A percentile compares a stretch with the other conserved stretches of the same genome.
These are phyloP conservation scores for Cynanchum wilfordii DNA, from an alignment of 257 asterid genomes.

Conservation along the genomic window DNA sequence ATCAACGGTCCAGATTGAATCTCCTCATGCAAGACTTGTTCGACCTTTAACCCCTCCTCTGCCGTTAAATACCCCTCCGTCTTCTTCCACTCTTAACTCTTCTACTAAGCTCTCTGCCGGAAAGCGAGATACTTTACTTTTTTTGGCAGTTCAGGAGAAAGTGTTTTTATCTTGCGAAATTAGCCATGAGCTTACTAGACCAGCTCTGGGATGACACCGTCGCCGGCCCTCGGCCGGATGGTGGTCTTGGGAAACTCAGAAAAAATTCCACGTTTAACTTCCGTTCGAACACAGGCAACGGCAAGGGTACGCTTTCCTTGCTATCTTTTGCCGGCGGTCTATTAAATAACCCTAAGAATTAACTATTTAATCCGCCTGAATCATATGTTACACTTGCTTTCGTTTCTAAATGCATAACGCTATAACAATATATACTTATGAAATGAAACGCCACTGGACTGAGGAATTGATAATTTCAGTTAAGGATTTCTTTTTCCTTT, in stretches of 20 bases:
- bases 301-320: constrained; percentile 66
- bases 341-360: background rate
- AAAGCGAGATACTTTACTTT: too few species aligned
- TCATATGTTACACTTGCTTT: background rate
- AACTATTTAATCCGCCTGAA: background rate
- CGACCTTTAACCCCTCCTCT: constrained; percentile 30
- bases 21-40: constrained; percentile 22
- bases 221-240: constrained; percentile 85
- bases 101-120: background rate
- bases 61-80: constrained; percentile 39
- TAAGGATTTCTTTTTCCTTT: background rate
- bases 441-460: background rate
- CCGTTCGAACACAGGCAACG: constrained; percentile 61
- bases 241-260: constrained; percentile 81
- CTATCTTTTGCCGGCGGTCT: constrained; percentile 24
- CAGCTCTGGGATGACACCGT: constrained; percentile 94
- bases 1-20: constrained; percentile 38
- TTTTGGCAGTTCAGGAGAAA: background rate
- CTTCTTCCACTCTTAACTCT: background rate
- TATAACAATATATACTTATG: background rate
- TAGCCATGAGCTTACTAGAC: constrained; percentile 70
- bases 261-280: constrained; percentile 53
- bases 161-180: background rate
- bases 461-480: background rate
- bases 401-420: background rate